phyloP scores from a whole-genome alignment of 495 filamentous ascomycete genomes.

The Clohesyomyces aquaticus region DNA sequence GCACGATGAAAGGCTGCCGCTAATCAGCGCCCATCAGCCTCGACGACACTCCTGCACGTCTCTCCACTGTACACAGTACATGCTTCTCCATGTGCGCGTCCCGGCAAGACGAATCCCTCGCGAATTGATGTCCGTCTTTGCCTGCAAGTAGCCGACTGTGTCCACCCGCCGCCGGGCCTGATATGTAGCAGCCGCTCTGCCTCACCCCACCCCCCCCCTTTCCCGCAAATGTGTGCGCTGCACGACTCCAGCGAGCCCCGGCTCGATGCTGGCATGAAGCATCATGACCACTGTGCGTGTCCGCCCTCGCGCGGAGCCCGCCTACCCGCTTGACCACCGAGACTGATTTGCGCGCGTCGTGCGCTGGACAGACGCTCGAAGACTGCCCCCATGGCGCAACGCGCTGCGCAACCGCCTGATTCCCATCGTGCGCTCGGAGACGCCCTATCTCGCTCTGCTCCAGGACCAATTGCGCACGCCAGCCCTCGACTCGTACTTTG shows the following conservation, averaged over 20 bases:
- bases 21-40: no score
- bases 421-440: constrained; percentile 91
- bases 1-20: no score
- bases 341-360: constrained; percentile 11
- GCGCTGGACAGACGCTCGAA: constrained; percentile 68
- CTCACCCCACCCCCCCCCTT: background rate
- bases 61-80: no score
- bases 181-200: constrained; percentile 2
- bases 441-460: constrained; percentile 84
- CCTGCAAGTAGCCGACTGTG: background rate
- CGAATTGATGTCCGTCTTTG: background rate
- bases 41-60: no score
- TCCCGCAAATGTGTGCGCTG: constrained; percentile 23
- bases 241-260: constrained; percentile 22
- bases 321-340: background rate
- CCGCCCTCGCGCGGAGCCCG: background rate
- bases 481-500: constrained; percentile 90
- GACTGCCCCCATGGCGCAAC: constrained; percentile 89
- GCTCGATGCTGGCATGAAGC: constrained; percentile 48
- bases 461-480: constrained; percentile 68
- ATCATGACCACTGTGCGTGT: constrained; percentile 47
- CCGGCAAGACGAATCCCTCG: no score
- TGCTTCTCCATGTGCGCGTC: no score
- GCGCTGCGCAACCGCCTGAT: constrained; percentile 76
- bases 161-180: constrained; percentile 13